phyloP scores from a whole-genome alignment of 345 rosid species.

The Pugionium cornutum region DNA sequence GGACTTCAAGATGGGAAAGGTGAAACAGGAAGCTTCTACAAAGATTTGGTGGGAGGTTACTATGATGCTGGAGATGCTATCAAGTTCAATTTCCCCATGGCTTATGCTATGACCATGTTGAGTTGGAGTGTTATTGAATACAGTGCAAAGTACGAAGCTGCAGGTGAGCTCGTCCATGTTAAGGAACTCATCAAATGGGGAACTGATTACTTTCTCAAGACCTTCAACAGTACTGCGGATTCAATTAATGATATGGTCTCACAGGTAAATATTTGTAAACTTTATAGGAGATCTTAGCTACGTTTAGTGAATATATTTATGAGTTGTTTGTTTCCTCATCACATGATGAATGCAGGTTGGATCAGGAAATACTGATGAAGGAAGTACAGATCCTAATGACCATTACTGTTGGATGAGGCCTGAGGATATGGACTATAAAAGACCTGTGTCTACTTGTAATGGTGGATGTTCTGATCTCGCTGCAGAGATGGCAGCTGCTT shows the following conservation, averaged over 20 bases:
- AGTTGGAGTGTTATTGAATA: conserved; percentile 99
- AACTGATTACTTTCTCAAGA: conserved; percentile 86
- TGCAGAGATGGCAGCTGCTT: conserved; percentile 95
- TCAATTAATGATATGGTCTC: conserved; percentile 57
- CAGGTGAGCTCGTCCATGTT: conserved; percentile 85
- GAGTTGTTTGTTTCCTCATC: background rate
- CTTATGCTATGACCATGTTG: conserved; percentile 95
- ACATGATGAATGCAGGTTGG: conserved; percentile 59
- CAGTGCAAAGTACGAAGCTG: conserved; percentile 86
- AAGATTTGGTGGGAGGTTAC: conserved; percentile 82
- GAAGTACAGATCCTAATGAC: conserved; percentile 67
- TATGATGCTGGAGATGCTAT: conserved; percentile 98
- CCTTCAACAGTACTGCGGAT: conserved; percentile 80
- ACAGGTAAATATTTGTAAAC: conserved; percentile 42
- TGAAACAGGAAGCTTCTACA: conserved; percentile 42
- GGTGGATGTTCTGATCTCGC: conserved; percentile 88
- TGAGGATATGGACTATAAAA: conserved; percentile 86
- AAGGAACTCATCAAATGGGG: conserved; percentile 97
- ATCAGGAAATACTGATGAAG: conserved; percentile 82
- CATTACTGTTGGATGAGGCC: conserved; percentile 99
- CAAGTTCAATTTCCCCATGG: conserved; percentile 82
- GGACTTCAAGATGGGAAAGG: conserved; percentile 80
- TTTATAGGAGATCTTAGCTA: background rate
- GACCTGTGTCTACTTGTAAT: conserved; percentile 67
- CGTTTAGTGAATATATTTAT: no score